A percentile compares a stretch with the other conserved stretches of the same genome.
These are phyloP conservation scores for Dorcoceras hygrometricum DNA, from an alignment of 257 asterid species.

Conservation along the genomic window DNA sequence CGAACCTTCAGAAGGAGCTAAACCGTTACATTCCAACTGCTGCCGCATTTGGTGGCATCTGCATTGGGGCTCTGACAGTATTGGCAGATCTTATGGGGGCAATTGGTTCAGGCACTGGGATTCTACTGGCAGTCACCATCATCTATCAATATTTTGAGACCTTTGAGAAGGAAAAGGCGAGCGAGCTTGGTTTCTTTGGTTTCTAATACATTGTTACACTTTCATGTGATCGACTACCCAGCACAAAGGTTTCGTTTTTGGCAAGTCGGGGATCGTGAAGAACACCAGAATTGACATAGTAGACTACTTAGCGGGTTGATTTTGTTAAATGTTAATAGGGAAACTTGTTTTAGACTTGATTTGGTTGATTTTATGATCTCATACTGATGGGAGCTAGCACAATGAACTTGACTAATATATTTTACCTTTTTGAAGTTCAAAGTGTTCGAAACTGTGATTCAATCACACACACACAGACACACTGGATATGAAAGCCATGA, in stretches of 20 bases:
- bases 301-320: not conserved
- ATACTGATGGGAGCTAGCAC: not conserved
- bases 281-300: not conserved
- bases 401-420: not conserved
- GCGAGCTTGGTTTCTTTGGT: slow-evolving; percentile 32
- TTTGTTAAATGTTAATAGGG: not conserved
- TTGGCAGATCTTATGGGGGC: slow-evolving; percentile 39
- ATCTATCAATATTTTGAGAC: slow-evolving; percentile 35
- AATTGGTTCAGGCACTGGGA: slow-evolving; percentile 33
- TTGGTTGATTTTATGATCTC: not conserved
- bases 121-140: slow-evolving; percentile 28
- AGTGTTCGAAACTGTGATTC: no score
- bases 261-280: not conserved
- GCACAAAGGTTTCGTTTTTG: not conserved
- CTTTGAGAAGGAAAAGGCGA: slow-evolving; percentile 29
- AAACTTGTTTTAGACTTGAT: not conserved
- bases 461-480: no score
- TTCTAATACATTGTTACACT: slow-evolving; percentile 3
- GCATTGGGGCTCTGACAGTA: slow-evolving; percentile 38
- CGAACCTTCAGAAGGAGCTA: slow-evolving; percentile 32
- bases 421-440: no score
- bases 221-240: not conserved
- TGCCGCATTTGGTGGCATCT: slow-evolving; percentile 32
- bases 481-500: no score
- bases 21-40: slow-evolving; percentile 36